Conservation (phyloP, 192 early-diverging fungal genomes). For the Backusella parvicylindrica region DNA sequence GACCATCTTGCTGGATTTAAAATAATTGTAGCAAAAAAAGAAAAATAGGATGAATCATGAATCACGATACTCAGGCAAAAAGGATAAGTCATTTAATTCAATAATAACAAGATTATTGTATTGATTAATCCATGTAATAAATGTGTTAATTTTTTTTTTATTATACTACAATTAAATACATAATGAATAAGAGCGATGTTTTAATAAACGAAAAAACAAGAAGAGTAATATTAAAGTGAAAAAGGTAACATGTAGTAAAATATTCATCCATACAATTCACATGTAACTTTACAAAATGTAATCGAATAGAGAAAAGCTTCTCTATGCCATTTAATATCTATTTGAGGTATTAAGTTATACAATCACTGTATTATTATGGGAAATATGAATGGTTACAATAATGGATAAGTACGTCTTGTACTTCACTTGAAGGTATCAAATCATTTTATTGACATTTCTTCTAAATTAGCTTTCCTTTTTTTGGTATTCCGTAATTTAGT, state of each 20-base stretch:
- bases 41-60: background rate
- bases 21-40: background rate
- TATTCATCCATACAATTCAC: background rate
- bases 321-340: background rate
- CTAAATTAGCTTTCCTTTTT: background rate
- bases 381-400: background rate
- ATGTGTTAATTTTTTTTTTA: background rate
- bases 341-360: background rate
- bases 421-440: background rate
- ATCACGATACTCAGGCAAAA: background rate
- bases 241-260: background rate
- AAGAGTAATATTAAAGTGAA: background rate
- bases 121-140: background rate
- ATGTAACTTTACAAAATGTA: background rate
- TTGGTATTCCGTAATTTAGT: background rate
- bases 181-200: background rate
- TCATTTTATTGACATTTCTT: background rate
- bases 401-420: background rate
- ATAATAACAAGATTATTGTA: background rate
- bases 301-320: background rate
- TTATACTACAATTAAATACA: background rate
- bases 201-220: background rate
- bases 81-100: background rate
- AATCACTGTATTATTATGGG: background rate
- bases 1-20: background rate